phyloP scores from a whole-genome alignment of 805 yeast genomes.

The Yarrowia sp. region DNA sequence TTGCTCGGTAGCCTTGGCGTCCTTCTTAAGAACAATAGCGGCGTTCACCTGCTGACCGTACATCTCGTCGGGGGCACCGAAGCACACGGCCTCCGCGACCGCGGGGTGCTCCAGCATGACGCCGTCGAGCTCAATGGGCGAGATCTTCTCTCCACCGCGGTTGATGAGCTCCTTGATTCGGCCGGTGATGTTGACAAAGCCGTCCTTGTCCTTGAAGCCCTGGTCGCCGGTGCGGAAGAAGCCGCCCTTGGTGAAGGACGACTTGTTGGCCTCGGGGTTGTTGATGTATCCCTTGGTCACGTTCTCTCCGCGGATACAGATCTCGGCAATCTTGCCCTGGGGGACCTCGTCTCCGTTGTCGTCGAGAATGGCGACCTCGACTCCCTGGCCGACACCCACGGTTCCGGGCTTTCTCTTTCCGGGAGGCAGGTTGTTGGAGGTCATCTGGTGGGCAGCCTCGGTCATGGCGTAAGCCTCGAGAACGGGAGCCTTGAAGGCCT shows the following conservation, averaged over 20 bases:
- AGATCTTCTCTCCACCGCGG: slow-evolving; percentile 75
- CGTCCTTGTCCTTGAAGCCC: slow-evolving; percentile 59
- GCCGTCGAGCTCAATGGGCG: slow-evolving; percentile 69
- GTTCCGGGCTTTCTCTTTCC: slow-evolving; percentile 67
- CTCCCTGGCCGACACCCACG: slow-evolving; percentile 72
- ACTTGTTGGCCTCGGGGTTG: slow-evolving; percentile 67
- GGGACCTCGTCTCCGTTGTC: slow-evolving; percentile 48
- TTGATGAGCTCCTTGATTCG: slow-evolving; percentile 71
- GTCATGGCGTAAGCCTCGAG: slow-evolving; percentile 80
- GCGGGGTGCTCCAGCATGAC: slow-evolving; percentile 57
- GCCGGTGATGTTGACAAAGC: slow-evolving; percentile 62
- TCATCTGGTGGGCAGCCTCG: slow-evolving; percentile 78
- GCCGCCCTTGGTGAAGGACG: slow-evolving; percentile 57
- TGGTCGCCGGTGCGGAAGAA: slow-evolving; percentile 81
- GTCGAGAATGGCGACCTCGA: slow-evolving; percentile 57
- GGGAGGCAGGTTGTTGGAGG: slow-evolving; percentile 66
- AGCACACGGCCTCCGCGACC: slow-evolving; percentile 68
- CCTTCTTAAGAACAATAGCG: slow-evolving; percentile 57
- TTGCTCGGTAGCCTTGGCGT: slow-evolving; percentile 40
- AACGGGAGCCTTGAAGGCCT: slow-evolving; percentile 61
- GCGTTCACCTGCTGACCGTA: slow-evolving; percentile 74
- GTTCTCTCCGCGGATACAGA: slow-evolving; percentile 62
- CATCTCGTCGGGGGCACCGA: slow-evolving; percentile 63
- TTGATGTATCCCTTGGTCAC: slow-evolving; percentile 72
- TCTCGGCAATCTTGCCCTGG: slow-evolving; percentile 63